These are phyloP conservation scores for Termitomyces titanicus DNA, from an alignment of 768 basidiomycete genomes.

Conservation along the genomic window DNA sequence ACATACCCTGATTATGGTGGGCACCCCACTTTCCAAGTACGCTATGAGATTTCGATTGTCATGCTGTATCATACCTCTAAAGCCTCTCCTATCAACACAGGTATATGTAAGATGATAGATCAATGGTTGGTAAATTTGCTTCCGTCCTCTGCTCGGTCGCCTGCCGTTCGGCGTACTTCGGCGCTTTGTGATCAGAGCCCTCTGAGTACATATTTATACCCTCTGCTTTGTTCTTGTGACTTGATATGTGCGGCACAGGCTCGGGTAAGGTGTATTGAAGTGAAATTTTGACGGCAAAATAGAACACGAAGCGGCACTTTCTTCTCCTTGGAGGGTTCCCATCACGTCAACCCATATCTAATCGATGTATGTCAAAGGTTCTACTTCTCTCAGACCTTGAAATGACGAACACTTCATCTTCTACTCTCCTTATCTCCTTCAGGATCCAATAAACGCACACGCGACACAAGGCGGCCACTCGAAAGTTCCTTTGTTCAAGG, in stretches of 20 bases:
- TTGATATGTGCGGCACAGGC: background rate
- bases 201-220: background rate
- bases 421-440: background rate
- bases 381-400: background rate
- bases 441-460: background rate
- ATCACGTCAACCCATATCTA: background rate
- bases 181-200: background rate
- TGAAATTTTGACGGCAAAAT: background rate
- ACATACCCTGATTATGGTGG: too few relatives aligned
- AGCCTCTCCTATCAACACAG: background rate
- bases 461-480: background rate
- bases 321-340: background rate
- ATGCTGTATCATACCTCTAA: background rate
- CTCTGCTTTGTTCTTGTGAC: background rate
- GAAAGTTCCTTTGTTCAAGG: background rate
- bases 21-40: background rate
- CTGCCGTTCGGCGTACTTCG: background rate
- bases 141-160: background rate
- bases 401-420: background rate
- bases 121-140: background rate
- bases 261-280: background rate
- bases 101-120: background rate
- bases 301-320: background rate
- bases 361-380: background rate
- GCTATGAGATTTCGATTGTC: background rate